These are phyloP conservation scores for Fulvia fulva DNA, from an alignment of 2,329 filamentous ascomycete genomes.

Conservation along the genomic window DNA sequence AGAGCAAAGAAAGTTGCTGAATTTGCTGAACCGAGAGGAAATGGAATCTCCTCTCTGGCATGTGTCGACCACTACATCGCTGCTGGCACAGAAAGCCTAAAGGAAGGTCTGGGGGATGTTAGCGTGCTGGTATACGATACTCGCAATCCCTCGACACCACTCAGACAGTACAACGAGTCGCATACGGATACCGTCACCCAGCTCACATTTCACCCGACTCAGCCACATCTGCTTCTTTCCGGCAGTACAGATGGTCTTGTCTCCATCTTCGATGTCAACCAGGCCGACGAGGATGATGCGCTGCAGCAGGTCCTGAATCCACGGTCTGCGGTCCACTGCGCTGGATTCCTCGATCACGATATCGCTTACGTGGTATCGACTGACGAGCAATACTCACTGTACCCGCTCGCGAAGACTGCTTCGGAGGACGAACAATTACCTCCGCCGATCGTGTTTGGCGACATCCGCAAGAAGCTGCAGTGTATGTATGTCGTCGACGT, in stretches of 20 bases:
- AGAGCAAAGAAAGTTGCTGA: conserved; percentile 20
- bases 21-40: conserved; percentile 41
- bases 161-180: conserved; percentile 42
- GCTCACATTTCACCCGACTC: conserved; percentile 43
- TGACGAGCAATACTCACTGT: conserved; percentile 73
- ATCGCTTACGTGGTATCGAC: conserved; percentile 71
- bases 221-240: conserved; percentile 62
- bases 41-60: conserved; percentile 62
- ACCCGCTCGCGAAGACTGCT: conserved; percentile 62
- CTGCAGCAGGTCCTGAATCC: conserved; percentile 76
- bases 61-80: conserved; percentile 60
- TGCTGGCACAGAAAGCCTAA: conserved; percentile 62
- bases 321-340: conserved; percentile 67
- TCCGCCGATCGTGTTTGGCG: conserved; percentile 59
- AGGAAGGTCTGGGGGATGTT: conserved; percentile 38
- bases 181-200: conserved; percentile 59
- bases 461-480: conserved; percentile 60
- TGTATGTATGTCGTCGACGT: conserved; percentile 74
- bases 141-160: conserved; percentile 36
- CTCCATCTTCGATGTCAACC: conserved; percentile 68
- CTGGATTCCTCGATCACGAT: conserved; percentile 63
- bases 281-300: conserved; percentile 72
- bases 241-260: conserved; percentile 77
- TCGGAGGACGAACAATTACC: conserved; percentile 52
- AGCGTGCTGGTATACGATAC: conserved; percentile 39